Evolutionary conservation across 176 grass and related monocot genomes (phyloP).

Genomic region (Hordeum vulgare): MorexV3_pseudomolecules_assembly NC_058520.1:37184670-37185169

Average conservation of each 20-base stretch:
- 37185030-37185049: constrained; percentile 73
- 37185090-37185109: neutral
- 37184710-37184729: neutral
- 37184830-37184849: constrained; percentile 77
- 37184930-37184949: neutral
- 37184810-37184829: constrained; percentile 81
- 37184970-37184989: constrained; percentile 48
- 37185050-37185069: constrained; percentile 73
- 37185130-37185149: neutral
- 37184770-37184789: neutral
- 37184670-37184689: constrained; percentile 60
- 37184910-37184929: constrained; percentile 3
- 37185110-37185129: neutral
- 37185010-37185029: constrained; percentile 79
- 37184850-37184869: constrained; percentile 59
- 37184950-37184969: constrained; percentile 8
- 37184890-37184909: neutral
- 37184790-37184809: neutral
- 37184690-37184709: constrained; percentile 95
- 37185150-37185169: constrained; percentile 63
- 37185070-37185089: constrained; percentile 20
- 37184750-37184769: neutral
- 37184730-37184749: neutral
- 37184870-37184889: constrained; percentile 15
- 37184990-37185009: constrained; percentile 73